Evolutionary conservation across 352 stramenopile genomes (phyloP), one percentile per base, ranked within the genome.

Genomic region (Phytophthora hibernalis): DNA sequence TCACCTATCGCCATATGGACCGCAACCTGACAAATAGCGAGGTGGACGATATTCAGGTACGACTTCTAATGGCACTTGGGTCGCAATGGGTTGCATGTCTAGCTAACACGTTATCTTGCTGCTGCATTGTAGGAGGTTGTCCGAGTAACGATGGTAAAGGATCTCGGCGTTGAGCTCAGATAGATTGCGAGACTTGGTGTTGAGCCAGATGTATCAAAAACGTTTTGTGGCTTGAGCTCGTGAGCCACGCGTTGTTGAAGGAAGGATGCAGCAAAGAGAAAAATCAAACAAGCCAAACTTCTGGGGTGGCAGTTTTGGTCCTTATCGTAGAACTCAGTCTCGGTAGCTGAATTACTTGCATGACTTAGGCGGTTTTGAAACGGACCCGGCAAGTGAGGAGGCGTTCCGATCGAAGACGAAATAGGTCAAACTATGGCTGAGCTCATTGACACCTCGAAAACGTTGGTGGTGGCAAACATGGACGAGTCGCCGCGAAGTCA

Each of bases 1-100:
- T 99, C 75, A 98, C 89, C 20, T 99, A 99, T 77, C 91, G 98
- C 64, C 96, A 96, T 74, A 99, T 99, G 97, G 97, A 99, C 76
- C 93, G 98, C 30, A 98, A 90, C 61, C 85, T 99, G 40, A 99
- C 97, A 50, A 99, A 99, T 84, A 95, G 98, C 56, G 98, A 99
- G 76, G 95, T 99, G 63, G 97, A 99, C 84, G 80, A 75, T 16
- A 83, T 99, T 13, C 98, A 99, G 85, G 84, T 96, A 48, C 40
- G 42, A 45, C n/a, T 22, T 24, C n/a, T 45, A 26, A 22, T 45
- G 38, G 11, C 37, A 18, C 5, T 44, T 18, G 6, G 37, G 38
- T 7, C 33, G 3, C 35, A 8, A 18, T n/a, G 13, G 35, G 13
- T 42, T 42, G 10, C 2, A 42, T 18, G 35, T 18, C 35, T n/a